Conservation (phyloP, 768 basidiomycete genomes). For the Trametes elegans region DNA sequence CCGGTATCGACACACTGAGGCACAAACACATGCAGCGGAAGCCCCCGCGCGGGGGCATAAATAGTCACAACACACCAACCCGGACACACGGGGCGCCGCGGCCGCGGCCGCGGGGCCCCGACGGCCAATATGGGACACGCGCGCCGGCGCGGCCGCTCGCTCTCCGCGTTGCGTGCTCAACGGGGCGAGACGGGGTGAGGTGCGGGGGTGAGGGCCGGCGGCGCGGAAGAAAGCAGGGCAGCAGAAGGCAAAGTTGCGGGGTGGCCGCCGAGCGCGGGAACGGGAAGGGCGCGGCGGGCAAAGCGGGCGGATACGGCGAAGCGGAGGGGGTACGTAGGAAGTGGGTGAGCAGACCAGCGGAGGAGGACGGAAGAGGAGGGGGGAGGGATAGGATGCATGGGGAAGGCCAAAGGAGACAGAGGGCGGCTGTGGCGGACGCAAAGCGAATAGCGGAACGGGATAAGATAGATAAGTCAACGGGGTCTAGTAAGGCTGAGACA, state of each 20-base stretch:
- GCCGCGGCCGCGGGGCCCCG: too few relatives aligned
- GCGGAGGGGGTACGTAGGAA: slow-evolving; percentile 1
- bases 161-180: too few relatives aligned
- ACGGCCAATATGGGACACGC: too few relatives aligned
- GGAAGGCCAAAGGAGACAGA: background rate
- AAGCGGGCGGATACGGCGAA: too few relatives aligned
- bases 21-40: background rate
- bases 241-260: background rate
- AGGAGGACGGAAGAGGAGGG: background rate
- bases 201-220: too few relatives aligned
- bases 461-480: slow-evolving; percentile 18
- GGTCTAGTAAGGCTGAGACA: background rate
- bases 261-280: slow-evolving; percentile 1
- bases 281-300: background rate
- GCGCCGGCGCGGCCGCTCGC: slow-evolving; percentile 6
- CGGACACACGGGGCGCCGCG: too few relatives aligned
- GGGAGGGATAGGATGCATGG: background rate
- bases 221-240: background rate
- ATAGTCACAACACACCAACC: slow-evolving; percentile 22
- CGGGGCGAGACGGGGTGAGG: too few relatives aligned
- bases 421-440: slow-evolving; percentile 6
- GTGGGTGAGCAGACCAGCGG: background rate
- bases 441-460: slow-evolving; percentile 9
- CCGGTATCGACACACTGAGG: slow-evolving; percentile 10
- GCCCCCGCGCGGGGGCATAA: slow-evolving; percentile 12